phyloP scores from a whole-genome alignment of 306 rosid genomes.

The Cicer bijugum region DNA sequence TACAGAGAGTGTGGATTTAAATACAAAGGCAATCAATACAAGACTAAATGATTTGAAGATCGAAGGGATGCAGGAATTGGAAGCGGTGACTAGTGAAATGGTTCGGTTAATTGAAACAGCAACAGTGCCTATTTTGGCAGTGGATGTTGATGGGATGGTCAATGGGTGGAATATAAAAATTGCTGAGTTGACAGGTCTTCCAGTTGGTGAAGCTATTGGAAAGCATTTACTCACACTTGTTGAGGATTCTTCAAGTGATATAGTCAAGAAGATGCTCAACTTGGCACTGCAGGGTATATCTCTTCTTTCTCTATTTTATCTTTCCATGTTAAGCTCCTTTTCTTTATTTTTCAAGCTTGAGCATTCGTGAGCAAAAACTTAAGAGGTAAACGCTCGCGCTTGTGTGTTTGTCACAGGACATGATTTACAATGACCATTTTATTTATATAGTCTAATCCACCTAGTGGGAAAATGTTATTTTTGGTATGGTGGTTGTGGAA shows the following conservation, averaged over 20 bases:
- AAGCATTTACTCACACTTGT: slow-evolving; percentile 75
- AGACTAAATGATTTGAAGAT: slow-evolving; percentile 70
- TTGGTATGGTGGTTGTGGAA: too few species aligned
- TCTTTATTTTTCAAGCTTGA: slow-evolving; percentile 23
- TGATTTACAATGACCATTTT: too few species aligned
- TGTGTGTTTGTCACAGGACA: too few species aligned
- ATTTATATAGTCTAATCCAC: too few species aligned
- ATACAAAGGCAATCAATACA: slow-evolving; percentile 56
- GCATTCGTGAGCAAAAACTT: neutral
- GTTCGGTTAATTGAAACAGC: slow-evolving; percentile 95
- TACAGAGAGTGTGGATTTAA: slow-evolving; percentile 40
- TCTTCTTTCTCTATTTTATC: slow-evolving; percentile 14
- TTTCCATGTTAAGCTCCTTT: neutral
- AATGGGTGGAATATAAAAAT: slow-evolving; percentile 94
- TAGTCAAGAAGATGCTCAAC: slow-evolving; percentile 69
- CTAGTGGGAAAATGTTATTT: too few species aligned
- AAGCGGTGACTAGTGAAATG: slow-evolving; percentile 93
- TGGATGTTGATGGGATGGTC: slow-evolving; percentile 77
- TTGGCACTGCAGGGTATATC: slow-evolving; percentile 77
- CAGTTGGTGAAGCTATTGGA: slow-evolving; percentile 84
- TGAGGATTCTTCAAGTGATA: slow-evolving; percentile 73
- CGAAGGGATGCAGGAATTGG: slow-evolving; percentile 91
- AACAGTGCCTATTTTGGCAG: slow-evolving; percentile 90
- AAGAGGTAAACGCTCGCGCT: too few species aligned
- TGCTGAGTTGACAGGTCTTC: slow-evolving; percentile 87